Base-by-base conservation (phyloP, 176 grass and related monocot genomes). In the Carex myosuroides region DNA sequence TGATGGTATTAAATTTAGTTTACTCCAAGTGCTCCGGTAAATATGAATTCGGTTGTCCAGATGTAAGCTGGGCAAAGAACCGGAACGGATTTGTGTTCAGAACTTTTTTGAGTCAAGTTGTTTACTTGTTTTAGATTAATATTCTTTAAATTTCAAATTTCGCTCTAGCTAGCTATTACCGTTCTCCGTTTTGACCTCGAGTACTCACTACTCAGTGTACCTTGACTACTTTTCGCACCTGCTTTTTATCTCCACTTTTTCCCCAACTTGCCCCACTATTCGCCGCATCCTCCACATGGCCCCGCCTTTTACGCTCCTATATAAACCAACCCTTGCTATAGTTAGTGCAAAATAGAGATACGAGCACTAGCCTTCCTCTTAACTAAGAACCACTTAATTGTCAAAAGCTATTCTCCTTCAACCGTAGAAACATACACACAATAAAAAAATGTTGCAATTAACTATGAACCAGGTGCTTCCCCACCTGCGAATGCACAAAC, bases 371-470 rank as follows among this genome's bases (percentile, higher is more conserved):
- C 6, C 18, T 35, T 33, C 22, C 57, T 80, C 76, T 80, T 33
- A 52, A 29, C 20, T 52, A 30, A 80, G 8, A 60, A 20, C 76
- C 18, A 54, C 32, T 41, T 35, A 29, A 16, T 17, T 20, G 3
- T 21, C 37, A 71, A 12, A 46, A 46, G 5, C 37, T 12, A 5
- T 64, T 64, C 33, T n/a, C 16, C 16, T 4, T 71, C 8, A 7
- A 5, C 20, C 17, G 17, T 18, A 42, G 9, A 71, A 14, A 42
- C n/a, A 62, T 35, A 68, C 81, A 83, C 0, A 68, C 20, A 13
- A 81, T 42, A 18, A 64, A 37, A 69, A 62, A 54, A 83, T 83
- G 81, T 54, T 83, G 81, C 80, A 67, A 26, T 24, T 50, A 54
- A 30, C 18, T 3, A 54, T 83, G 42, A 83, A 68, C 42, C 81